phyloP scores from a whole-genome alignment of 192 early-diverging fungal genomes.

The Umbelopsis ramanniana region DNA sequence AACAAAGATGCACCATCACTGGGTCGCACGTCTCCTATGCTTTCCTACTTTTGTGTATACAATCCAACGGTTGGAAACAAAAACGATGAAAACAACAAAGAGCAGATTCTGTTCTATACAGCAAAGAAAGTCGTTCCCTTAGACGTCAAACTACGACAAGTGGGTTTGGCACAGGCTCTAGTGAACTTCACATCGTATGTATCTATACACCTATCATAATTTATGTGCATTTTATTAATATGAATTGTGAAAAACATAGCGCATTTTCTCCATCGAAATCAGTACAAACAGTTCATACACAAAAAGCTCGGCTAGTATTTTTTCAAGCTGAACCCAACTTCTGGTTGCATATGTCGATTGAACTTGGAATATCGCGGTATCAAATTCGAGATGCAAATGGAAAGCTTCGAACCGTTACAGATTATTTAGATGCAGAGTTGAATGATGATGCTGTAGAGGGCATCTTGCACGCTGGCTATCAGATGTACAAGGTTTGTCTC shows the following conservation, averaged over 20 bases:
- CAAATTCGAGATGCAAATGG: slow-evolving; percentile 55
- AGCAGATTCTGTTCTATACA: slow-evolving; percentile 77
- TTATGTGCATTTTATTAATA: background rate
- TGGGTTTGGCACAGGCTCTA: slow-evolving; percentile 74
- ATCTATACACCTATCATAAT: background rate
- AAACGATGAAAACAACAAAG: slow-evolving; percentile 71
- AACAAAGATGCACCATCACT: slow-evolving; percentile 8
- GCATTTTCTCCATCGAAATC: slow-evolving; percentile 55
- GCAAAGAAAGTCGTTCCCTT: slow-evolving; percentile 71
- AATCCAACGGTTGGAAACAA: slow-evolving; percentile 67
- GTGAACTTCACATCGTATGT: slow-evolving; percentile 69
- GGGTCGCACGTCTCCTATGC: slow-evolving; percentile 47
- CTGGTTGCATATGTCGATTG: slow-evolving; percentile 63
- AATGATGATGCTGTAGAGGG: slow-evolving; percentile 52
- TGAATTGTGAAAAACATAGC: slow-evolving; percentile 25
- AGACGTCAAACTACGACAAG: slow-evolving; percentile 74
- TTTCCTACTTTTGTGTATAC: slow-evolving; percentile 78
- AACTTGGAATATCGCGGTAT: slow-evolving; percentile 29
- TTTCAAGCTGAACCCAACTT: slow-evolving; percentile 60
- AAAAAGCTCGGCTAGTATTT: slow-evolving; percentile 63
- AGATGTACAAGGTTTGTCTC: slow-evolving; percentile 52
- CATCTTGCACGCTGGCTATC: slow-evolving; percentile 56
- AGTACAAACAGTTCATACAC: slow-evolving; percentile 62
- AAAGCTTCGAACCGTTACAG: slow-evolving; percentile 52
- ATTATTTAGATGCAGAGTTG: slow-evolving; percentile 58